Evolutionary conservation across 2,329 filamentous ascomycete genomes (phyloP), one percentile per base, ranked within the genome.

Genomic region (Paramyrothecium roridum): DNA sequence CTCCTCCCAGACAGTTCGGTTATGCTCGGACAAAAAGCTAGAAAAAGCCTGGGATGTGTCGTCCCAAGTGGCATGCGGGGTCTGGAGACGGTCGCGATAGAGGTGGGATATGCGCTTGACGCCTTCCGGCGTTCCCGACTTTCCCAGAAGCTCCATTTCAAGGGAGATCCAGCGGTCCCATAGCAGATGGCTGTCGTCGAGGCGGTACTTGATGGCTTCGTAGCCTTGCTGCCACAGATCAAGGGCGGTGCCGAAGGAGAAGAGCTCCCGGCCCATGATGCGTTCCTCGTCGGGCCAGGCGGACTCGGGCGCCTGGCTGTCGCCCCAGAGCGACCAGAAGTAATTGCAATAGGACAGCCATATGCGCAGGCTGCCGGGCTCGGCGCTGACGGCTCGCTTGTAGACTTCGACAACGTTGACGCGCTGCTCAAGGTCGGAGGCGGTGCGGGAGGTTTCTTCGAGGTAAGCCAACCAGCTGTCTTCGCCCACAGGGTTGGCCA

Each of bases 281-380:
- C 84, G 84, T 62, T 93, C 89, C 26, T 92, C 88, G 26, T 85
- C 80, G 8, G 85, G 73, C 81, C 84, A 85, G 46, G 76, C 76
- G 54, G 61, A 53, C 20, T 82, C 78, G 53, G 79, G 68, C 46
- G 71, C 80, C 68, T 87, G 83, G 63, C 83, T 85, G 61, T 84
- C 83, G 52, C 80, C 79, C 70, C 90, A 87, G 12, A 92, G 83
- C 20, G 83, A 82, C 79, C 87, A 87, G 59, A 93, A 85, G 72
- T 88, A 93, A 64, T 92, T 86, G 70, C 87, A 90, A 67, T 93
- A 93, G 26, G 85, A 81, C 57, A 86, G 80, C 90, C 90, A 95
- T 45, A 93, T 76, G 59, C 83, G 85, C 57, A 88, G 77, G 64
- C 90, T 93, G 61, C 82, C 86, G 12, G 88, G 87, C 71, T 93